phyloP scores from a whole-genome alignment of 73 alveolate species.

The Tetrahymena thermophila region DNA sequence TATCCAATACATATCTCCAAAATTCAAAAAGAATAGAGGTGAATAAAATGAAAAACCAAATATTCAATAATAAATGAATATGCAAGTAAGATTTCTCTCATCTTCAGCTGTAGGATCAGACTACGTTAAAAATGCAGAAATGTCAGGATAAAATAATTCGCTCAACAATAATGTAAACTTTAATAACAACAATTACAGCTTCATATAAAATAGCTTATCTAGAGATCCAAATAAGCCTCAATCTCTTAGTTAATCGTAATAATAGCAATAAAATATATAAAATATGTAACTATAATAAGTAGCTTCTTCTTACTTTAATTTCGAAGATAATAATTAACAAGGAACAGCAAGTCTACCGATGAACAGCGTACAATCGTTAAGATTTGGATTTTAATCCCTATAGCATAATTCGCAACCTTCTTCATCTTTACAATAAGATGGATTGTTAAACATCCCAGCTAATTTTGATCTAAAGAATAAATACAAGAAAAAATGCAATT shows the following conservation, averaged over 20 bases:
- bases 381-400: neutral
- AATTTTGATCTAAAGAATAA: neutral
- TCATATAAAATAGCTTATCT: neutral
- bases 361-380: neutral
- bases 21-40: neutral
- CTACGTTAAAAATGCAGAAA: neutral
- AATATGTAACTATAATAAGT: neutral
- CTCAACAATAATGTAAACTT: neutral
- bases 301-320: neutral
- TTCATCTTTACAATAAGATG: neutral
- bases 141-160: neutral
- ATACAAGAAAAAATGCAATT: neutral
- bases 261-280: neutral
- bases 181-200: neutral
- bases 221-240: neutral
- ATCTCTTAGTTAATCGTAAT: neutral
- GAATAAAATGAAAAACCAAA: neutral
- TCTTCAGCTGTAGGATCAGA: neutral
- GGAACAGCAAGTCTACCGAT: neutral
- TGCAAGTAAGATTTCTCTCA: neutral
- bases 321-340: neutral
- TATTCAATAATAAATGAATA: neutral
- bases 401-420: neutral
- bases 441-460: neutral
- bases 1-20: neutral